Percentiles rank a stretch among this genome's conserved stretches.
Conservation (phyloP, 257 asterid species). For the Nicotiana obtusifolia region DNA sequence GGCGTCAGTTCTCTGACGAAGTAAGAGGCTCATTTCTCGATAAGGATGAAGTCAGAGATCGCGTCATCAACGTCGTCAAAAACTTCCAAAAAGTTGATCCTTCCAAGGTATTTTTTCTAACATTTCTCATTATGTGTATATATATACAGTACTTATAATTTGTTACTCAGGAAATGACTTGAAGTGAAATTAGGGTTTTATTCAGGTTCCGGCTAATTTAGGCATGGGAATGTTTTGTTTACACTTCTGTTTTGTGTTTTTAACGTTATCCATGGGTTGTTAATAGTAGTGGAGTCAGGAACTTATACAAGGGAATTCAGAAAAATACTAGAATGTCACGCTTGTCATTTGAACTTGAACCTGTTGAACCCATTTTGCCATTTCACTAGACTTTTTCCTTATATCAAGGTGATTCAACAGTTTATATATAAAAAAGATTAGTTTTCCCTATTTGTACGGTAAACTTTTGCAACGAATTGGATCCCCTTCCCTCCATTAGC, state of each 20-base stretch:
- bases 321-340: too few species aligned
- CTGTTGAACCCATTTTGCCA: too few species aligned
- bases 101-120: neutral
- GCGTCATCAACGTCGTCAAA: neutral
- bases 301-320: too few species aligned
- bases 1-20: neutral
- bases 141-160: too few species aligned
- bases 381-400: too few species aligned
- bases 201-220: neutral
- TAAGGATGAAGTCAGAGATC: conserved; percentile 11
- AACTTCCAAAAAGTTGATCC: conserved; percentile 6
- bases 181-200: neutral
- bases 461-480: too few species aligned
- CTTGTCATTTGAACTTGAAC: too few species aligned
- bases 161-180: neutral
- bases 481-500: too few species aligned
- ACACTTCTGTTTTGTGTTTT: neutral
- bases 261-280: neutral
- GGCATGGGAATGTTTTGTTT: neutral
- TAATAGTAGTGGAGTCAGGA: too few species aligned
- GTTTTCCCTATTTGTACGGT: too few species aligned
- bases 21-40: conserved; percentile 11
- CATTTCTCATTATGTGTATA: neutral
- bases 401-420: too few species aligned
- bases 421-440: too few species aligned